Base-by-base conservation (phyloP, 192 early-diverging fungal species). In the Physocladia obscura region DNA sequence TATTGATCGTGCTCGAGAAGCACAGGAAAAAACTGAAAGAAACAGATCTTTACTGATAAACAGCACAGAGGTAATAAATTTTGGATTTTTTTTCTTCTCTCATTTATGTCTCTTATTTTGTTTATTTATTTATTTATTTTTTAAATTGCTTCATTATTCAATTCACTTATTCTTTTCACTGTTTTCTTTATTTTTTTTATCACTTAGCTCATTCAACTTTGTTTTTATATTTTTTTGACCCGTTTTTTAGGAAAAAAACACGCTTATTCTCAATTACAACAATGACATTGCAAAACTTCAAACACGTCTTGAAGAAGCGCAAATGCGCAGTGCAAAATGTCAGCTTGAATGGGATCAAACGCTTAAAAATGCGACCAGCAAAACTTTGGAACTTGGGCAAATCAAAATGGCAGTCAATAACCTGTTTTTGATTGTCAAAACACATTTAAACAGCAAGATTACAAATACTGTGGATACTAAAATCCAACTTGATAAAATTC, bases 191-290 rank as follows among this genome's bases (percentile, higher is more conserved):
- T 47, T 47, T 47, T n/a, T n/a, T n/a, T n/a, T n/a, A n/a, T n/a
- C n/a, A n/a, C n/a, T n/a, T n/a, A n/a, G n/a, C n/a, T n/a, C n/a
- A n/a, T n/a, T n/a, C n/a, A n/a, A n/a, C n/a, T n/a, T n/a, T n/a
- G n/a, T n/a, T 26, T 17, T 72, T 13, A 76, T 79, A 8, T 56
- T 49, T 71, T 52, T 4, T n/a, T n/a, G n/a, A n/a, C n/a, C n/a
- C n/a, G n/a, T n/a, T n/a, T n/a, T n/a, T n/a, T 26, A 84, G 83
- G 84, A 84, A 71, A 83, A 84, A 58, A 88, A 88, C 78, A 88
- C 77, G 39, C 51, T 77, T 13, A 85, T 88, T 21, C 72, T 88
- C 3, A 88, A 88, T 62, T 81, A 77, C 75, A 88, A 88, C 75
- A 88, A 88, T 56, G 77, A 83, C 47, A 83, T 88, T 59, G 86